phyloP scores from a whole-genome alignment of 176 grass and related monocot species.

The Carex kokanica region DNA sequence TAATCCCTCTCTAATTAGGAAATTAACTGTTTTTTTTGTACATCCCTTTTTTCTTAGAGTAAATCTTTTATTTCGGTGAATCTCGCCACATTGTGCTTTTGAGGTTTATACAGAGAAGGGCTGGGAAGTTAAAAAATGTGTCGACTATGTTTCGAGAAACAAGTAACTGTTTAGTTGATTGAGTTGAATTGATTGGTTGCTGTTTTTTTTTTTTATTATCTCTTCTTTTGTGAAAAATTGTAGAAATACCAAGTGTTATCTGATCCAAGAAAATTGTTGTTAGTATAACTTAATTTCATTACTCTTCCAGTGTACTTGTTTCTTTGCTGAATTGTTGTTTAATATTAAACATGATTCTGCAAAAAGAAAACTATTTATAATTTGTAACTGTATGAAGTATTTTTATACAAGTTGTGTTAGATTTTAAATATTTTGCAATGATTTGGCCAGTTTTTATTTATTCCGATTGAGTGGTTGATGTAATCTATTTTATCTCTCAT shows the following conservation, averaged over 20 bases:
- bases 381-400: too few species aligned
- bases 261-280: constrained; percentile 2
- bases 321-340: background rate
- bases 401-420: too few species aligned
- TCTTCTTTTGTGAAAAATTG: constrained; percentile 21
- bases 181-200: constrained; percentile 19
- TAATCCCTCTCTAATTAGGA: constrained; percentile 19
- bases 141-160: background rate
- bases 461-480: too few species aligned
- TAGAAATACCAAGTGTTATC: constrained; percentile 16
- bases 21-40: constrained; percentile 27
- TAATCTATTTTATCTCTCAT: too few species aligned
- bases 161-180: constrained; percentile 5
- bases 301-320: background rate
- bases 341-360: background rate
- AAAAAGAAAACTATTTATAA: background rate
- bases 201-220: background rate
- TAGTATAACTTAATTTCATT: constrained; percentile 7
- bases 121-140: constrained; percentile 15
- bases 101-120: constrained; percentile 17
- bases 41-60: constrained; percentile 13
- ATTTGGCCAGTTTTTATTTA: background rate
- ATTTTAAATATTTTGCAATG: background rate
- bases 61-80: constrained; percentile 25
- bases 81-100: too few species aligned